A percentile compares a stretch with the other conserved stretches of the same genome.
phyloP scores from a whole-genome alignment of 106 monocot species.

The Gastrodia elata region DNA sequence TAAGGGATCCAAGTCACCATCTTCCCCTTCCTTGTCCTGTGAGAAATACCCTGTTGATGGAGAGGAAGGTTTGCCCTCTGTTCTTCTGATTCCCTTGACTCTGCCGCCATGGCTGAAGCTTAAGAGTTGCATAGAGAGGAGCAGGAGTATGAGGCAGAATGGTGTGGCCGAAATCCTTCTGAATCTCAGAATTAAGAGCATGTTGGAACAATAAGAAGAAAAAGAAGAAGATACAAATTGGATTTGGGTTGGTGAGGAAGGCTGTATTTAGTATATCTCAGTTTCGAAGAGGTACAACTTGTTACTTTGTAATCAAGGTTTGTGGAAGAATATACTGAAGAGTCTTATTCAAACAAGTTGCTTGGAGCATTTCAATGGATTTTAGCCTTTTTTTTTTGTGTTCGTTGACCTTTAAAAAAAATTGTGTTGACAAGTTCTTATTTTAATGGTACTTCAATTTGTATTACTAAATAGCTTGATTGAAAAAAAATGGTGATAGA shows the following conservation, averaged over 20 bases:
- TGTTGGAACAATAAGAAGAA: not conserved
- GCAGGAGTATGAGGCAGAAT: slow-evolving; percentile 6
- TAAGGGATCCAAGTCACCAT: slow-evolving; percentile 5
- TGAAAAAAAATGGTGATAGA: too few relatives aligned
- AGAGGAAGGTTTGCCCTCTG: not conserved
- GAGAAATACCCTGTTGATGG: slow-evolving; percentile 14
- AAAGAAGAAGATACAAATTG: not conserved
- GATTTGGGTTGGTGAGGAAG: too few relatives aligned
- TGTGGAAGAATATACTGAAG: not conserved
- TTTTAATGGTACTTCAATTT: too few relatives aligned
- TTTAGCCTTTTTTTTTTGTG: not conserved
- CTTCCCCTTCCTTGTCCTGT: not conserved
- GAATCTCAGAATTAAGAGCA: not conserved
- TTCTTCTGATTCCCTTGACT: slow-evolving; percentile 5
- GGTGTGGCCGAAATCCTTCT: not conserved
- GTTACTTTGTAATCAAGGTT: too few relatives aligned
- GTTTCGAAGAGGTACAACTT: too few relatives aligned
- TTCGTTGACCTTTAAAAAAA: too few relatives aligned
- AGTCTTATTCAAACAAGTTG: too few relatives aligned
- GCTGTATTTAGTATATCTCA: too few relatives aligned
- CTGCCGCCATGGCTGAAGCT: slow-evolving; percentile 12
- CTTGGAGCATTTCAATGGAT: not conserved
- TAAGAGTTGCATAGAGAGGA: slow-evolving; percentile 11
- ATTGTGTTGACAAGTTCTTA: too few relatives aligned
- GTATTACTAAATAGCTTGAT: too few relatives aligned